phyloP scores from a whole-genome alignment of 1,139 yeast species.

The Schwanniomyces etchellsii region DNA sequence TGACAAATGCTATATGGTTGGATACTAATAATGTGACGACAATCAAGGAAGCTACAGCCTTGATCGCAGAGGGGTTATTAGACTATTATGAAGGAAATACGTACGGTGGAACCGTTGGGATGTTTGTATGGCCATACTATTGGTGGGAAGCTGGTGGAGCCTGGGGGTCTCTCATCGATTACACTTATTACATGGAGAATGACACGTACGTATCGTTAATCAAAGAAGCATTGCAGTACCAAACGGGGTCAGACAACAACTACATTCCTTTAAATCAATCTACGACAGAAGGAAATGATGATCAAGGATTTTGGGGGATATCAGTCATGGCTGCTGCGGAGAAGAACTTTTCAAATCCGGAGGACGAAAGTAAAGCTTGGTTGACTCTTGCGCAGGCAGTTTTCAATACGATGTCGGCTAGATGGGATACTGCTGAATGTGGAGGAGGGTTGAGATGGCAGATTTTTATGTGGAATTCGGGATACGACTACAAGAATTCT shows the following conservation, averaged over 20 bases:
- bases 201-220: conserved; percentile 52
- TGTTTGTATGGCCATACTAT: conserved; percentile 72
- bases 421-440: conserved; percentile 79
- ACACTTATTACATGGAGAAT: conserved; percentile 57
- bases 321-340: conserved; percentile 83
- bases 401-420: conserved; percentile 79
- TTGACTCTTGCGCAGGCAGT: conserved; percentile 71
- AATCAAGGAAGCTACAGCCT: conserved; percentile 45
- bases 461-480: conserved; percentile 90
- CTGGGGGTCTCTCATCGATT: conserved; percentile 72
- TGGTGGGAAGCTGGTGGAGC: conserved; percentile 97
- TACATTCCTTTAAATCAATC: conserved; percentile 75
- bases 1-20: conserved; percentile 20
- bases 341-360: conserved; percentile 64
- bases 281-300: conserved; percentile 84
- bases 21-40: conserved; percentile 35
- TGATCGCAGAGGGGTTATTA: conserved; percentile 58
- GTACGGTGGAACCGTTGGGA: conserved; percentile 72
- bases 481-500: conserved; percentile 87
- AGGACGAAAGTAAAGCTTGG: conserved; percentile 45
- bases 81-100: conserved; percentile 64
- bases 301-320: conserved; percentile 88
- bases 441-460: conserved; percentile 96
- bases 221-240: conserved; percentile 55
- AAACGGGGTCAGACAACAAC: conserved; percentile 60